phyloP scores from a whole-genome alignment of 73 alveolate species.

The Diophrys appendiculata region DNA sequence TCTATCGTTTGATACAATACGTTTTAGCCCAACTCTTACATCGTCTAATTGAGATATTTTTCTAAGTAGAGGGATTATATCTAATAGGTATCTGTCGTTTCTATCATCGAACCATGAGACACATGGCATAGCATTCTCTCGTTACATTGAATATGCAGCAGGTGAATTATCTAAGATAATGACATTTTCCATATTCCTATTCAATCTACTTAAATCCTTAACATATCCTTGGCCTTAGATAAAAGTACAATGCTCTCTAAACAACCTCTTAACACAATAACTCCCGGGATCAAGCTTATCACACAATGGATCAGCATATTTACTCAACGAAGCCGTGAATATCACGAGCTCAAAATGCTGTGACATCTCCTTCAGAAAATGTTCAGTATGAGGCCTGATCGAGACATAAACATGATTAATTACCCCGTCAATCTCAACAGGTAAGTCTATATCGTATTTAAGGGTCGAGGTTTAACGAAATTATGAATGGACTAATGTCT shows the following conservation, averaged over 20 bases:
- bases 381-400: constrained; percentile 55
- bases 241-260: constrained; percentile 78
- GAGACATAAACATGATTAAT: constrained; percentile 40
- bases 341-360: constrained; percentile 52
- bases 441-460: constrained; percentile 36
- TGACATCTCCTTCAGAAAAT: constrained; percentile 31
- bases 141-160: neutral
- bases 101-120: constrained; percentile 1
- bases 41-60: neutral
- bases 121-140: constrained; percentile 14
- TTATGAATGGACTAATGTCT: constrained; percentile 58
- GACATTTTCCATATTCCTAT: neutral
- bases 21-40: neutral
- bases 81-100: neutral
- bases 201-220: constrained; percentile 1
- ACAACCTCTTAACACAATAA: constrained; percentile 36
- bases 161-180: constrained; percentile 13
- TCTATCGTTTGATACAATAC: neutral
- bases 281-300: constrained; percentile 66
- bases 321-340: constrained; percentile 49
- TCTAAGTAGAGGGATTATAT: neutral
- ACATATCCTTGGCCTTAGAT: constrained; percentile 44
- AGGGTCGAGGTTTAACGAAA: neutral
- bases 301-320: constrained; percentile 80
- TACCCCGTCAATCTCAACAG: constrained; percentile 57